Base-by-base conservation (phyloP, 495 filamentous ascomycete species). In the Annulohypoxylon stygium region DNA sequence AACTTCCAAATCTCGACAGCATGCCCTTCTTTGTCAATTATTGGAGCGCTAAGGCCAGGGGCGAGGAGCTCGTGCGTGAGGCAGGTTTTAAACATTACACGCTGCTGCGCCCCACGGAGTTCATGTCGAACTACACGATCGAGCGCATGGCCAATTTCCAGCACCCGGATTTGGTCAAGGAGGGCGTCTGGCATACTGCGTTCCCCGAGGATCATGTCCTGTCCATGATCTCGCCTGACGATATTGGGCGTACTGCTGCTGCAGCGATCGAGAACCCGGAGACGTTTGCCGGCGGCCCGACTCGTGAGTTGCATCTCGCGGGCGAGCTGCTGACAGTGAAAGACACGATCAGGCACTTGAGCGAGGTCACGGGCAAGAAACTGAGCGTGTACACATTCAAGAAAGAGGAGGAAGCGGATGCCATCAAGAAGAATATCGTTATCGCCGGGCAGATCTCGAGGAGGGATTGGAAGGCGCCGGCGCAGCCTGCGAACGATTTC, bases 191-290 rank as follows among this genome's bases (percentile, higher is more conserved):
- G 75, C 72, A 67, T 11, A 77, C 82, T 7, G 51, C 70, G 0
- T 74, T 72, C 74, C 84, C 23, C 65, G 79, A 47, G n/a, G 77
- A 82, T 43, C 78, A 83, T 51, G 81, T 76, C 14, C 75, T 93
- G 41, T 88, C 90, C 70, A 74, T 88, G 30, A 78, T 93, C 37
- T 81, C 86, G 7, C 80, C 81, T 0, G 77, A 69, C 1, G 90
- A 93, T 70, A 92, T 93, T 76, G 91, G 91, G 0, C 71, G 81
- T 50, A 88, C 90, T 33, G 90, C 80, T 1, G 88, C 88, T 3
- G 78, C 84, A 54, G 88, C 87, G 1, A 87, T 93, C 30, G 63
- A 68, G 3, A 63, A 80, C 1, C 80, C 82, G 1, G 63, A 60
- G 16, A 68, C 74, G 39, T 85, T 79, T 74, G 64, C 76, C 2